Evolutionary conservation across 2,329 filamentous ascomycete genomes (phyloP), one percentile per base, ranked within the genome.

Genomic region (Ceratocystis variospora): DNA sequence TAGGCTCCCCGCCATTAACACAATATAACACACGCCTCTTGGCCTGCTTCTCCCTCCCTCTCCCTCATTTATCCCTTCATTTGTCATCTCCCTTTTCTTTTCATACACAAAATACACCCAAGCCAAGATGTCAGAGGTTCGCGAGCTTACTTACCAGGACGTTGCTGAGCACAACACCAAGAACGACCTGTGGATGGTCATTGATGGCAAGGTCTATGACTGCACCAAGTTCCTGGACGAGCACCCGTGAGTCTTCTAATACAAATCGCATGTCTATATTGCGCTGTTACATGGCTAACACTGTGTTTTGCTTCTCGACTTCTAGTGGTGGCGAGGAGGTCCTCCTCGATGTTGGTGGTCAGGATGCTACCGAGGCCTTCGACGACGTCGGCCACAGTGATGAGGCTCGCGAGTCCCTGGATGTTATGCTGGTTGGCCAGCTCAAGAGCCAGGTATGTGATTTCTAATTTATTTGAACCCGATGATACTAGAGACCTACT

Each of bases 361-460:
- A 96, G 80, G 94, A 99, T 78, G 88, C 89, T 73, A 96, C 93
- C 72, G 94, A 97, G 80, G 93, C 94, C 69, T 99, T 99, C 76
- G 94, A 99, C 81, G 94, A 99, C 78, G 94, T 99, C 74, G 94
- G 94, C 75, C 94, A 99, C 87, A 95, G 89, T 73, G 94, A 99
- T 78, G 94, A 99, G 82, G 94, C 94, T 71, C 88, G 94, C 71
- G 93, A 97, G 81, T 93, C 96, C 71, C 86, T 99, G 67, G 86
- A 88, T 41, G 84, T 85, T 73, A 80, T 96, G 70, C 78, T 86
- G 64, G 82, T 94, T 71, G 92, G 90, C 70, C 81, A 75, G 46
- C 78, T 96, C 76, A 95, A 96, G 86, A 84, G 90, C 76, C 76
- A 83, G 81, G 90, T 95, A 83, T 73, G 85, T 75, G 6, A 4